A percentile compares a stretch with the other conserved stretches of the same genome.
Evolutionary conservation across 441 rosid species (phyloP).

Genomic region (Populus hybrid): DNA sequence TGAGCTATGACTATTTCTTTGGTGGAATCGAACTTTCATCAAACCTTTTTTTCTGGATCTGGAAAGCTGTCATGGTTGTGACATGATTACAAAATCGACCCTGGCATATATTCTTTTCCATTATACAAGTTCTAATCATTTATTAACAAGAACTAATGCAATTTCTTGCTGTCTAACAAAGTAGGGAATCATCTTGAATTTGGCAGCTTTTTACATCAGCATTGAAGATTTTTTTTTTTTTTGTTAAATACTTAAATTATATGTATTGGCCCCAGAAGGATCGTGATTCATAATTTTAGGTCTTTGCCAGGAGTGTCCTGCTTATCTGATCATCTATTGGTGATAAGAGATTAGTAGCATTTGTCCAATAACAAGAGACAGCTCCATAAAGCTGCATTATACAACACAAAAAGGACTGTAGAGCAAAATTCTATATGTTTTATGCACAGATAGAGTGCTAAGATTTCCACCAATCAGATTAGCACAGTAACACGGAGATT

Average conservation of each 20-base stretch:
- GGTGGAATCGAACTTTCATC: neutral
- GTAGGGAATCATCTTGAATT: neutral
- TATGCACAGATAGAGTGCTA: neutral
- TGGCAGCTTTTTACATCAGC: neutral
- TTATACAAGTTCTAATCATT: neutral
- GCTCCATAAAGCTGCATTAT: no score
- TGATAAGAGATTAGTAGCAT: neutral
- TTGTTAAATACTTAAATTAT: no score
- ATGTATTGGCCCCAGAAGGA: neutral
- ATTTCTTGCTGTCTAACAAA: neutral
- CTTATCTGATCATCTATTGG: neutral
- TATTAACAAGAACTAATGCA: neutral
- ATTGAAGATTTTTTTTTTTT: no score
- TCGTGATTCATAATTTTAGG: neutral
- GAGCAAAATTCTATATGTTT: neutral
- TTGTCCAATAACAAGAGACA: no score
- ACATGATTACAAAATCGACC: neutral
- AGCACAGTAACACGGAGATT: neutral
- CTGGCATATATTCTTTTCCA: neutral
- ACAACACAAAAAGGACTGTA: no score
- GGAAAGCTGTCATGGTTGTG: neutral
- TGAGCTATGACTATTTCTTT: neutral
- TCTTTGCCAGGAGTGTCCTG: neutral
- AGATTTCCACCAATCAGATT: neutral
- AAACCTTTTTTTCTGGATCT: neutral